Base-by-base conservation (phyloP, 352 stramenopile genomes). In the Pythium aquatile region DNA sequence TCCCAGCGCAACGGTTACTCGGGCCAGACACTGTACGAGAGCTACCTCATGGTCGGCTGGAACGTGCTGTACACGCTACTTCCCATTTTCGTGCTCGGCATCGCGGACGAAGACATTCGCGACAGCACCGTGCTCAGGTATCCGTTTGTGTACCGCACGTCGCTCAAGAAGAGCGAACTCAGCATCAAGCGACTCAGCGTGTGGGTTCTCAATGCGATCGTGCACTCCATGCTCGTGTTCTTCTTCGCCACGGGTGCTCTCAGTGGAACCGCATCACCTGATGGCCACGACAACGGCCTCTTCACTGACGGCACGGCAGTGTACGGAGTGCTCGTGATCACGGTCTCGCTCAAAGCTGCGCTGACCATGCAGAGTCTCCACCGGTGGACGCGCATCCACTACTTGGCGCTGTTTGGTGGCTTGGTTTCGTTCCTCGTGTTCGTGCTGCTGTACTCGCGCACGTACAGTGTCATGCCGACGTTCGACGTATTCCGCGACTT, bases 21-120 rank as follows among this genome's bases (percentile, higher is more conserved):
- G 6, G 97, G 86, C 0, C 82, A 97, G 68, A 91, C 88, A 1
- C 72, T 92, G 33, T 98, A 83, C 60, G 86, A 94, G 51, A 92
- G 83, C 26, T 95, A 95, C 56, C 62, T 95, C 51, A 95, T 95
- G 82, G 85, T 94, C n/a, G 85, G 87, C 6, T 98, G 97, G 77
- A 99, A 99, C 66, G 94, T 99, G 58, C 74, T 98, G 11, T 98
- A 96, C 60, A 98, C 92, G 0, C 63, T 95, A 13, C 63, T 98
- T 13, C 97, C 97, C 6, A 98, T 99, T 67, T 83, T 96, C 33
- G 87, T 96, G 28, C 74, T 97, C 26, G 88, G 85, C 0, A 90
- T 96, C 54, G 75, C 73, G 1, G 87, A 96, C 32, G 83, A 96
- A 73, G 87, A 96, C 37, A 93, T 96, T 66, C 75, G 85, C 10